Conservation (phyloP, 2,329 filamentous ascomycete genomes). For the Stachybotrys chartarum region DNA sequence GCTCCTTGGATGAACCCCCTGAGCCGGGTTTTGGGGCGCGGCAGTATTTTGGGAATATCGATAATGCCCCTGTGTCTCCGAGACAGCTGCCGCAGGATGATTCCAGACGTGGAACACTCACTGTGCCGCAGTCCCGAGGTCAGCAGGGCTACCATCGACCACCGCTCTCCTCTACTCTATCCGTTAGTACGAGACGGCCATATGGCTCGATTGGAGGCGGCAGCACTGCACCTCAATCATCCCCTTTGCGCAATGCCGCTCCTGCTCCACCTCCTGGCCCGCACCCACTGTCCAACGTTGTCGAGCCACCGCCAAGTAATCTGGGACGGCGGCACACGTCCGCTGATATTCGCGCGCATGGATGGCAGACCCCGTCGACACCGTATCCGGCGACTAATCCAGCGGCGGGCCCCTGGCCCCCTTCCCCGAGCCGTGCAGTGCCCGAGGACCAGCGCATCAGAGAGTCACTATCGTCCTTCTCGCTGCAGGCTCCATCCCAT, state of each 20-base stretch:
- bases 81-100: conserved; percentile 84
- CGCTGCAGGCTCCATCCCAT: conserved; percentile 37
- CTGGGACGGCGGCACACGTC: conserved; percentile 84
- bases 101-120: conserved; percentile 65
- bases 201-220: conserved; percentile 82
- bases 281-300: conserved; percentile 55
- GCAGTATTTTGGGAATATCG: conserved; percentile 60
- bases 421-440: conserved; percentile 42
- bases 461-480: conserved; percentile 50
- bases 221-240: conserved; percentile 57
- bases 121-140: conserved; percentile 50
- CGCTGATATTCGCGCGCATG: conserved; percentile 87
- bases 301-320: conserved; percentile 56
- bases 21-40: conserved; percentile 63
- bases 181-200: conserved; percentile 65
- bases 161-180: conserved; percentile 73
- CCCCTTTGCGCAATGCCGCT: conserved; percentile 62
- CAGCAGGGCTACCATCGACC: conserved; percentile 62
- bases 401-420: conserved; percentile 43
- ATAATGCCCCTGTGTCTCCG: conserved; percentile 77
- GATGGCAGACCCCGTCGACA: conserved; percentile 60
- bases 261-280: conserved; percentile 58
- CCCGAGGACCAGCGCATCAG: conserved; percentile 48
- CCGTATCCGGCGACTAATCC: conserved; percentile 56
- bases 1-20: conserved; percentile 55